Conservation (phyloP, 306 rosid genomes). For the Parietaria judaica region DNA sequence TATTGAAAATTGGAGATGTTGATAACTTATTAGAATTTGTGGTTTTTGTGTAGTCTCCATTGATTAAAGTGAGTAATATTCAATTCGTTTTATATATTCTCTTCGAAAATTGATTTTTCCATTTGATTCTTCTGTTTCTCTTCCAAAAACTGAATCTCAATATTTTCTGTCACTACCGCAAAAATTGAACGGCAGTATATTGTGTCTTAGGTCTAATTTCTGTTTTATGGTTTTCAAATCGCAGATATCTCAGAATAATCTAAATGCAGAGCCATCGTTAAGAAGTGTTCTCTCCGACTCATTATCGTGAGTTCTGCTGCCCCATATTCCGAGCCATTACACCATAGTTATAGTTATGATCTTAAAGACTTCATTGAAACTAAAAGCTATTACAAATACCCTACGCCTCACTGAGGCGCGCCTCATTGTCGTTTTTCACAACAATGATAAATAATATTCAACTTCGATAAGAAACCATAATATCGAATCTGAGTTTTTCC, state of each 20-base stretch:
- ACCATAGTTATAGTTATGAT: background rate
- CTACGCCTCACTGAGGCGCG: too few relatives aligned
- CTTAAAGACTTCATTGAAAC: too few relatives aligned
- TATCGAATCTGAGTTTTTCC: too few relatives aligned
- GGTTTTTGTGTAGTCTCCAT: too few relatives aligned
- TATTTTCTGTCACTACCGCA: background rate
- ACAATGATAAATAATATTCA: background rate
- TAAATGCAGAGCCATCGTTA: slow-evolving; percentile 67
- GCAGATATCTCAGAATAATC: slow-evolving; percentile 55
- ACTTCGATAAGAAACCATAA: too few relatives aligned
- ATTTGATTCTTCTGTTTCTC: slow-evolving; percentile 2
- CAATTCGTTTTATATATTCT: too few relatives aligned
- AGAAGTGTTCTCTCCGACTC: slow-evolving; percentile 94
- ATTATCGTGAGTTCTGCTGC: slow-evolving; percentile 63
- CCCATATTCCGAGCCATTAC: slow-evolving; percentile 4
- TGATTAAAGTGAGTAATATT: too few relatives aligned
- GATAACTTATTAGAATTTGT: too few relatives aligned
- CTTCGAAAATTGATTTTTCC: background rate
- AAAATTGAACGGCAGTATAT: background rate
- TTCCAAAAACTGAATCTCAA: background rate
- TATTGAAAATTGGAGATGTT: too few relatives aligned
- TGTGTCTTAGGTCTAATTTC: background rate
- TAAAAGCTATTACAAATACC: too few relatives aligned
- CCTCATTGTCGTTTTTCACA: too few relatives aligned
- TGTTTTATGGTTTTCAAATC: slow-evolving; percentile 17